Evolutionary conservation across 2,329 filamentous ascomycete genomes (phyloP).

Genomic region (Venturia asperata): DNA sequence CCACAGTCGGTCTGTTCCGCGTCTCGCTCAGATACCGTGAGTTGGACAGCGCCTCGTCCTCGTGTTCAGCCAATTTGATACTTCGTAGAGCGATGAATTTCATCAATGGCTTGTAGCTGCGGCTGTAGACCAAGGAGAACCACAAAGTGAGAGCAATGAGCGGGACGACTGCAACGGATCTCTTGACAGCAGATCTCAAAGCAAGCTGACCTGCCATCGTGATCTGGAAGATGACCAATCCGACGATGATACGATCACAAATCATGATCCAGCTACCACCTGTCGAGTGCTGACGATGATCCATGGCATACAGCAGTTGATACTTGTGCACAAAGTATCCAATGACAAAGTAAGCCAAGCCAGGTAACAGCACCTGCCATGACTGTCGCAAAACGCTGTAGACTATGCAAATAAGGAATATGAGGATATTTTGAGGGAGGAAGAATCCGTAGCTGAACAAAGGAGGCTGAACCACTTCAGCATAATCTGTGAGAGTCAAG

Average conservation of each 20-base stretch:
- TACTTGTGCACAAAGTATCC: conserved; percentile 94
- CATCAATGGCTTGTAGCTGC: conserved; percentile 80
- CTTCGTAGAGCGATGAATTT: conserved; percentile 87
- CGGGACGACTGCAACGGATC: conserved; percentile 66
- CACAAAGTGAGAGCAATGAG: conserved; percentile 74
- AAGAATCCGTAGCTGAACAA: conserved; percentile 95
- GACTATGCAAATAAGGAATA: conserved; percentile 92
- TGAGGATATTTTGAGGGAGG: conserved; percentile 80
- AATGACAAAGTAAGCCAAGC: conserved; percentile 73
- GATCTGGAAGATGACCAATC: conserved; percentile 79
- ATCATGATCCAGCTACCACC: conserved; percentile 96
- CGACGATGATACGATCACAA: conserved; percentile 81
- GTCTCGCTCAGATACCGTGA: conserved; percentile 32
- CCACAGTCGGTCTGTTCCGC: conserved; percentile 47
- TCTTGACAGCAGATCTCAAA: conserved; percentile 62
- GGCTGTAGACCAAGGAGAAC: conserved; percentile 77
- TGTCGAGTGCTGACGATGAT: conserved; percentile 88
- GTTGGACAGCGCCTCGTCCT: conserved; percentile 43
- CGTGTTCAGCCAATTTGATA: conserved; percentile 57
- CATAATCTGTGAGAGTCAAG: conserved; percentile 53
- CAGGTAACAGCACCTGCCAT: conserved; percentile 73
- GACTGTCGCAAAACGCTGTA: conserved; percentile 82
- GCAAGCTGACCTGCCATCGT: conserved; percentile 85
- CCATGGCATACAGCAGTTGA: conserved; percentile 96
- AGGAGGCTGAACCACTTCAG: conserved; percentile 72